phyloP scores from a whole-genome alignment of 306 rosid genomes.

The Bauhinia variegata region DNA sequence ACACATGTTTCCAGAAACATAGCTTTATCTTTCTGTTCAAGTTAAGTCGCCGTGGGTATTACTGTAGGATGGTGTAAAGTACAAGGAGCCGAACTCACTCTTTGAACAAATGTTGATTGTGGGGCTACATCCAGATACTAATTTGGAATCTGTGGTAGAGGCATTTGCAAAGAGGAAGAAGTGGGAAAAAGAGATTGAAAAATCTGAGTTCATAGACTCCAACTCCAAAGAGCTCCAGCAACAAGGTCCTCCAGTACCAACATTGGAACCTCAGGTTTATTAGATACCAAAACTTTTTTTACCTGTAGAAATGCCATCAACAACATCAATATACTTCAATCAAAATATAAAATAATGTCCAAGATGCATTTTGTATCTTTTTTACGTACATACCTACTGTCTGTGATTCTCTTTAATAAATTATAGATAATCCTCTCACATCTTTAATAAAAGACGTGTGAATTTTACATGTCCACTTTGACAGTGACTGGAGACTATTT shows the following conservation, averaged over 20 bases:
- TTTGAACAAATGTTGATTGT: conserved; percentile 88
- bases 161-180: conserved; percentile 76
- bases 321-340: not conserved
- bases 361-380: no score
- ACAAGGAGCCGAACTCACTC: conserved; percentile 78
- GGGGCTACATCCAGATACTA: conserved; percentile 91
- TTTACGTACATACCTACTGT: not conserved
- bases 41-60: conserved; percentile 41
- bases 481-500: conserved; percentile 13
- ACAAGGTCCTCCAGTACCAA: conserved; percentile 56
- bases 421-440: not conserved
- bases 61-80: conserved; percentile 63
- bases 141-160: conserved; percentile 67
- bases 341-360: no score
- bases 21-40: conserved; percentile 35
- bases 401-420: conserved; percentile 8
- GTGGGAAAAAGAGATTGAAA: conserved; percentile 65
- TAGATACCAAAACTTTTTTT: conserved; percentile 31
- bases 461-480: conserved; percentile 26
- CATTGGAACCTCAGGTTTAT: conserved; percentile 90
- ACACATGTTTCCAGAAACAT: conserved; percentile 33
- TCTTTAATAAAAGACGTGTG: conserved; percentile 7
- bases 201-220: conserved; percentile 47
- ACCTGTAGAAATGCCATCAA: conserved; percentile 10
- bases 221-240: conserved; percentile 45